A percentile compares a stretch with the other conserved stretches of the same genome.
phyloP scores from a whole-genome alignment of 148 eudicot genomes.

The Euryodendron excelsum region DNA sequence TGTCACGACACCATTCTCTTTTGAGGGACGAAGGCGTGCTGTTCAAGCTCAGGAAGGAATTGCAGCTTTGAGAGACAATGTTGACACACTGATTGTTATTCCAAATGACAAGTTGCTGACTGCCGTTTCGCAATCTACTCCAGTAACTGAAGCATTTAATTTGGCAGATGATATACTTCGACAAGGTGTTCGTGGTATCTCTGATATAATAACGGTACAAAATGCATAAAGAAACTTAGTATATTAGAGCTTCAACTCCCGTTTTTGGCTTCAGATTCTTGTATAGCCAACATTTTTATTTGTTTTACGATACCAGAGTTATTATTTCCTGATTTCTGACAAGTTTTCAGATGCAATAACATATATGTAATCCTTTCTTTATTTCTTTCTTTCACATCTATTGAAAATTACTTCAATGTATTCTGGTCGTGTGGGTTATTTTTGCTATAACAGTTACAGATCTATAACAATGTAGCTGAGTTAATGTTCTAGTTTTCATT shows the following conservation, averaged over 20 bases:
- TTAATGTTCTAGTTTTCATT: background rate
- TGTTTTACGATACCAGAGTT: background rate
- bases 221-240: background rate
- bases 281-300: background rate
- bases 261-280: background rate
- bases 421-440: background rate
- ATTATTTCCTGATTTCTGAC: background rate
- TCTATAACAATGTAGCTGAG: background rate
- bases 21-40: constrained; percentile 95
- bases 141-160: constrained; percentile 97
- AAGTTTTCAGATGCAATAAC: background rate
- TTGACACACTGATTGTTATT: constrained; percentile 95
- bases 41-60: constrained; percentile 99
- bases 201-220: constrained; percentile 89
- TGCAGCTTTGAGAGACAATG: constrained; percentile 95
- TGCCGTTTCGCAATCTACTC: constrained; percentile 92
- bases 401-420: background rate
- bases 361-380: background rate
- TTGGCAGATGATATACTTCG: constrained; percentile 97
- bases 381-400: background rate
- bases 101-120: constrained; percentile 95
- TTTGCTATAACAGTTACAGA: background rate
- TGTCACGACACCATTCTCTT: constrained; percentile 92
- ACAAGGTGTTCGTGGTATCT: constrained; percentile 98
- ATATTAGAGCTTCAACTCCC: background rate